Conservation (phyloP, 768 basidiomycete species). For the Chalciporus piperatus region DNA sequence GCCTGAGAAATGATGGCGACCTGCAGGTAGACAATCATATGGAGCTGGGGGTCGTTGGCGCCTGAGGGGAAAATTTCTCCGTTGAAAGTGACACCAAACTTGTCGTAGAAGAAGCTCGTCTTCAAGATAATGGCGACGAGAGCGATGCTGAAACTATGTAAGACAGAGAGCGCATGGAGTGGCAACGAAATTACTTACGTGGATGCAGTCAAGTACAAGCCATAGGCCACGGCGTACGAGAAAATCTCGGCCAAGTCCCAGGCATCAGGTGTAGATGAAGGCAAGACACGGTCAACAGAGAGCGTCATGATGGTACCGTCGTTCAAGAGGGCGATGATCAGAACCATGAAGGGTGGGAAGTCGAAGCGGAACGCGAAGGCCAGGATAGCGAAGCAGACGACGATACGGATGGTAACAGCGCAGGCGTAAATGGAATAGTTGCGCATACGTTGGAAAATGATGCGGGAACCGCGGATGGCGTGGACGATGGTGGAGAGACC, state of each 20-base stretch:
- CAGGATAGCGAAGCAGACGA: conserved; percentile 94
- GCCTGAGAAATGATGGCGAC: conserved; percentile 99
- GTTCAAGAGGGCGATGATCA: conserved; percentile 95
- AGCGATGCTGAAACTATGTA: conserved; percentile 48
- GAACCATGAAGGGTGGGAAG: conserved; percentile 99
- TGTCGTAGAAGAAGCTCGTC: conserved; percentile 86
- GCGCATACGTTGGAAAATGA: conserved; percentile 99
- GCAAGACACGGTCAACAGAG: conserved; percentile 92
- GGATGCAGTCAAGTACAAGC: conserved; percentile 87
- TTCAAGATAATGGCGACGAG: conserved; percentile 83
- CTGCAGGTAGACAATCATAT: conserved; percentile 92
- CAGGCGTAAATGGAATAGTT: conserved; percentile 99
- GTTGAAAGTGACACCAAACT: conserved; percentile 68
- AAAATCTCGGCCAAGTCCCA: conserved; percentile 98
- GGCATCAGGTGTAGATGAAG: conserved; percentile 87
- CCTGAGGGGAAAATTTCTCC: conserved; percentile 22
- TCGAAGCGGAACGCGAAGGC: conserved; percentile 96
- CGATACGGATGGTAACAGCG: conserved; percentile 97
- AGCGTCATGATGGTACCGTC: conserved; percentile 99
- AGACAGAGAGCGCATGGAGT: conserved; percentile 7
- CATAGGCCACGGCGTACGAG: conserved; percentile 92
- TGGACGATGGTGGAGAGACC: conserved; percentile 99
- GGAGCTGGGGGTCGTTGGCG: conserved; percentile 67
- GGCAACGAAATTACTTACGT: conserved; percentile 55
- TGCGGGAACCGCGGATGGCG: conserved; percentile 95